Evolutionary conservation across 768 basidiomycete genomes (phyloP).

Genomic region (Amanita exitialis): DNA sequence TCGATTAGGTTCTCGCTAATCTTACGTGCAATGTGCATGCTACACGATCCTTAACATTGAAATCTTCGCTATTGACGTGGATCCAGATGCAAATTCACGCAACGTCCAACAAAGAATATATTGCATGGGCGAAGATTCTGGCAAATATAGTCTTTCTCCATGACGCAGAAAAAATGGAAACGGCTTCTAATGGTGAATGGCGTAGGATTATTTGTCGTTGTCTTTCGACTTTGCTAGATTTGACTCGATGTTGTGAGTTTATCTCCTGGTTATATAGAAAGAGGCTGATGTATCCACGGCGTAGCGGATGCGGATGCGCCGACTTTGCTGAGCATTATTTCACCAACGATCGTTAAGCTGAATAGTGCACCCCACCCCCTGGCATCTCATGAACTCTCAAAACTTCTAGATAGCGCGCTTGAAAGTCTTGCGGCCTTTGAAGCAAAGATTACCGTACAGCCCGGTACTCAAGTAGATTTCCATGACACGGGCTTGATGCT

Average conservation of each 20-base stretch:
- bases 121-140: conserved; percentile 57
- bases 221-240: conserved; percentile 16
- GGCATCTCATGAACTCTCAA: neutral
- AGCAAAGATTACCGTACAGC: neutral
- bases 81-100: conserved; percentile 60
- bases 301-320: neutral
- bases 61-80: conserved; percentile 71
- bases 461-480: neutral
- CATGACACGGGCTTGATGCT: neutral
- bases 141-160: conserved; percentile 50
- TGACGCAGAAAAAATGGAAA: conserved; percentile 41
- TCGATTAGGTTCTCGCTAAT: conserved; percentile 57
- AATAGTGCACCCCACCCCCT: neutral
- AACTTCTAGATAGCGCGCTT: neutral
- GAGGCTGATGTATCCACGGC: neutral
- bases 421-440: neutral
- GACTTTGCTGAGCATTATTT: neutral
- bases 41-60: conserved; percentile 58
- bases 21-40: conserved; percentile 64
- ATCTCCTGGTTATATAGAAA: neutral
- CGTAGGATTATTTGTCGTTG: conserved; percentile 43
- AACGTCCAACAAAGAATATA: conserved; percentile 24
- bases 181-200: conserved; percentile 52
- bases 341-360: conserved; percentile 2
- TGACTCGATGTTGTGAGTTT: conserved; percentile 17